phyloP scores from a whole-genome alignment of 2,329 filamentous ascomycete species.

The Thermothelomyces thermophilus region DNA sequence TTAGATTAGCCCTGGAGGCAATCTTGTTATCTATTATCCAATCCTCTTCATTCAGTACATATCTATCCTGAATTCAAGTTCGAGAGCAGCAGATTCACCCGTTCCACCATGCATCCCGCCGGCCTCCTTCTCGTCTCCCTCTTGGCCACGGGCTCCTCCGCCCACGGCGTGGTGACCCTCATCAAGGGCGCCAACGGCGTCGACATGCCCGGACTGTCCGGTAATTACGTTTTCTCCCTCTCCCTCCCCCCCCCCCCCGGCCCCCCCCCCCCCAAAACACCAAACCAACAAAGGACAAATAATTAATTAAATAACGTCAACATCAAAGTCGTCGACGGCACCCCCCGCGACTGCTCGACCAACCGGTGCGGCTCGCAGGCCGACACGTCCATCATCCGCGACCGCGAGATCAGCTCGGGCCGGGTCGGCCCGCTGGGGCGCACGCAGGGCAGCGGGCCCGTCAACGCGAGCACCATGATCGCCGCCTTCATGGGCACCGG shows the following conservation, averaged over 20 bases:
- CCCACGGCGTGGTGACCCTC: slow-evolving; percentile 52
- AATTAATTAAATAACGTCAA: background rate
- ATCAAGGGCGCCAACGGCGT: slow-evolving; percentile 56
- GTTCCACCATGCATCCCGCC: slow-evolving; percentile 24
- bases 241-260: background rate
- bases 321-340: slow-evolving; percentile 55
- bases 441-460: slow-evolving; percentile 52
- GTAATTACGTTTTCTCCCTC: slow-evolving; percentile 1
- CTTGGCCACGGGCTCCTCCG: slow-evolving; percentile 44
- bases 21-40: background rate
- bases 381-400: slow-evolving; percentile 64
- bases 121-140: slow-evolving; percentile 40
- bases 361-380: slow-evolving; percentile 59
- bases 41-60: no score
- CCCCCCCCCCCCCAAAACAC: background rate
- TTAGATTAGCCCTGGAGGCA: slow-evolving; percentile 15
- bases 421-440: slow-evolving; percentile 56
- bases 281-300: background rate
- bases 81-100: no score
- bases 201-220: slow-evolving; percentile 55
- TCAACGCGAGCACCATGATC: slow-evolving; percentile 52
- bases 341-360: slow-evolving; percentile 58
- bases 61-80: no score
- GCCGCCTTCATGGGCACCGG: slow-evolving; percentile 52
- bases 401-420: slow-evolving; percentile 48